Percentiles rank a stretch among this genome's conserved stretches.
phyloP scores from a whole-genome alignment of 2,329 filamentous ascomycete genomes.

The Pseudopithomyces maydicus region DNA sequence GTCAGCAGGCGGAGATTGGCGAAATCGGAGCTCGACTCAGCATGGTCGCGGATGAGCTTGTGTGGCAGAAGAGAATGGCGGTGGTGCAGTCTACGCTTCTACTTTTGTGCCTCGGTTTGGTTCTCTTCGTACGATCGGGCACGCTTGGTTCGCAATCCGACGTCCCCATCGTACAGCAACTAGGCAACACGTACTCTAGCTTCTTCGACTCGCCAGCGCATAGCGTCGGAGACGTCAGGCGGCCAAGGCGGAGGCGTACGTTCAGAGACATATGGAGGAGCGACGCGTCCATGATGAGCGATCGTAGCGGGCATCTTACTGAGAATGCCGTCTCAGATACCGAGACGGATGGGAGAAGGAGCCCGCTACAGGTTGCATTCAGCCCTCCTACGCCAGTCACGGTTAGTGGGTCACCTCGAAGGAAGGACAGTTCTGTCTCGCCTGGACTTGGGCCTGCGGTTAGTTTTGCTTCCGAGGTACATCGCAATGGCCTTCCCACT shows the following conservation, averaged over 20 bases:
- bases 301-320: conserved; percentile 35
- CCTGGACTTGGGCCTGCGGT: conserved; percentile 15
- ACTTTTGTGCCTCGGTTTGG: conserved; percentile 82
- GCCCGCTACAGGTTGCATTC: conserved; percentile 36
- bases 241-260: conserved; percentile 33
- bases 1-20: conserved; percentile 80
- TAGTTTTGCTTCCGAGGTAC: conserved; percentile 6
- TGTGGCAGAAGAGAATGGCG: conserved; percentile 84
- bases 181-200: conserved; percentile 42
- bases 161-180: conserved; percentile 52
- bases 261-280: conserved; percentile 43
- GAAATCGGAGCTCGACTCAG: conserved; percentile 81
- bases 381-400: conserved; percentile 42
- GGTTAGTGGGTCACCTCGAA: conserved; percentile 13
- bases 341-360: conserved; percentile 39
- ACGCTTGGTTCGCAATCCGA: conserved; percentile 45
- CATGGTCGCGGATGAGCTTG: conserved; percentile 89
- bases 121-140: conserved; percentile 69
- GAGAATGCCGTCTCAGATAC: conserved; percentile 33
- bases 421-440: conserved; percentile 13
- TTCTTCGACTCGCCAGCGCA: conserved; percentile 45
- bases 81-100: conserved; percentile 89
- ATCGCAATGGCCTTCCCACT: conserved; percentile 14
- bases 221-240: conserved; percentile 36
- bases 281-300: conserved; percentile 39